Percentiles rank a stretch among this genome's conserved stretches.
Conservation (phyloP, 192 early-diverging fungal genomes). For the Backusella macrospora region DNA sequence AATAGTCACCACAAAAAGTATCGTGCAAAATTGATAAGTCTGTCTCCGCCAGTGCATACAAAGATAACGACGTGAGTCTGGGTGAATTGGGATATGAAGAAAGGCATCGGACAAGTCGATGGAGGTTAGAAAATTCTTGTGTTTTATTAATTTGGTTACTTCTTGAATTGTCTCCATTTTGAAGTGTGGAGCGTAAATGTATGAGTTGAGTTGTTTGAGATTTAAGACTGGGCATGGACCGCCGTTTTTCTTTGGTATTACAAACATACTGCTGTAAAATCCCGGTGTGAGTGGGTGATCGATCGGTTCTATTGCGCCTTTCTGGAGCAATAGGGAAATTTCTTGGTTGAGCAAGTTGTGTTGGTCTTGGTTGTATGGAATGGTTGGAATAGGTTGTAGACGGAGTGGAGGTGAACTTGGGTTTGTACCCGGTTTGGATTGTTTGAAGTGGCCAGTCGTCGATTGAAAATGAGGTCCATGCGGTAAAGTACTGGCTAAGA, state of each 20-base stretch:
- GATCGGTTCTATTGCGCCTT: not conserved
- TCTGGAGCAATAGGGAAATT: not conserved
- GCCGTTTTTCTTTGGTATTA: too few species aligned
- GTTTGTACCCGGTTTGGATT: not conserved
- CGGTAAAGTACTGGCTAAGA: not conserved
- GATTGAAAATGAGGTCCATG: not conserved
- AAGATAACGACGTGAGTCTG: not conserved
- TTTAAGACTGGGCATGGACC: too few species aligned
- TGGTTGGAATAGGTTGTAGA: not conserved
- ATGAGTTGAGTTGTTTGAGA: not conserved
- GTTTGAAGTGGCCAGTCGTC: too few species aligned
- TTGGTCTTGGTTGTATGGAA: slow-evolving; percentile 11
- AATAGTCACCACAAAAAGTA: too few species aligned
- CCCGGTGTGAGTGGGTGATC: not conserved
- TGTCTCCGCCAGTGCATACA: not conserved
- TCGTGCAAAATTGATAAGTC: not conserved
- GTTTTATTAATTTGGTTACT: not conserved
- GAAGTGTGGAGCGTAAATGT: not conserved
- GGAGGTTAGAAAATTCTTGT: not conserved
- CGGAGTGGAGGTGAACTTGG: not conserved
- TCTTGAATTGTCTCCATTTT: not conserved
- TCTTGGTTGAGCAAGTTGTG: not conserved
- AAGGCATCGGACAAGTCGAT: slow-evolving; percentile 9
- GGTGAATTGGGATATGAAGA: not conserved
- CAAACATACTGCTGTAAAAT: not conserved